Conservation (phyloP, 1,139 yeast genomes). For the Debaryomycetaceae sp. region DNA sequence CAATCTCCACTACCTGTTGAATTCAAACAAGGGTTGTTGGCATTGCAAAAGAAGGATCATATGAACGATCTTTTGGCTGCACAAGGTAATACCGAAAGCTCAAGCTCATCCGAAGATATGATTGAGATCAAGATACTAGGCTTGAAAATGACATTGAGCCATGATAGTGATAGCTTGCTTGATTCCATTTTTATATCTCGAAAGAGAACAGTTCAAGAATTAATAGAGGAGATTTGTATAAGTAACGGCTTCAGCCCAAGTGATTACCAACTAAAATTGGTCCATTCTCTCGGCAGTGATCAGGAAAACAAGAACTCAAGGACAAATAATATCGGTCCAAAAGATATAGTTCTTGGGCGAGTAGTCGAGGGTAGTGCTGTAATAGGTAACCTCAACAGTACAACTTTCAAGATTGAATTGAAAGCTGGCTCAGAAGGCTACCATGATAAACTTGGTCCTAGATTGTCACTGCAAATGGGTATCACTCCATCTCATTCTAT, state of each 20-base stretch:
- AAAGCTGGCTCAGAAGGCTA: neutral
- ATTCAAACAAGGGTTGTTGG: slow-evolving; percentile 20
- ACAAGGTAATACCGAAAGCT: slow-evolving; percentile 1
- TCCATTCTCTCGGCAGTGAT: slow-evolving; percentile 3
- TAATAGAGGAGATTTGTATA: neutral
- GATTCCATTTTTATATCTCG: slow-evolving; percentile 2
- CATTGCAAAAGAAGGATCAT: neutral
- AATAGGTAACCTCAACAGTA: neutral
- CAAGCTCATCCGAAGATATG: slow-evolving; percentile 1
- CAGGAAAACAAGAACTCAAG: slow-evolving; percentile 7
- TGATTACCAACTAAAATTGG: slow-evolving; percentile 2
- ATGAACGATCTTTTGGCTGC: slow-evolving; percentile 1
- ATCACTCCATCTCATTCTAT: slow-evolving; percentile 32
- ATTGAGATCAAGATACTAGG: slow-evolving; percentile 2
- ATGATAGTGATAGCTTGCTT: slow-evolving; percentile 6
- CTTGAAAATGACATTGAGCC: neutral
- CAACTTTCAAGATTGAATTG: neutral
- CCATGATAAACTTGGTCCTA: neutral
- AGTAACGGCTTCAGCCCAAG: neutral
- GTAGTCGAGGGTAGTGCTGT: neutral
- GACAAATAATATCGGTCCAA: slow-evolving; percentile 6
- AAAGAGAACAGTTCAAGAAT: neutral
- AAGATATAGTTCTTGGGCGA: neutral
- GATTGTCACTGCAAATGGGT: slow-evolving; percentile 1
- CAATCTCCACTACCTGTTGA: slow-evolving; percentile 54